Percentiles rank a stretch among this genome's conserved stretches.
These are phyloP conservation scores for Dioscorea dumetorum DNA, from an alignment of 106 monocot genomes.

Conservation along the genomic window DNA sequence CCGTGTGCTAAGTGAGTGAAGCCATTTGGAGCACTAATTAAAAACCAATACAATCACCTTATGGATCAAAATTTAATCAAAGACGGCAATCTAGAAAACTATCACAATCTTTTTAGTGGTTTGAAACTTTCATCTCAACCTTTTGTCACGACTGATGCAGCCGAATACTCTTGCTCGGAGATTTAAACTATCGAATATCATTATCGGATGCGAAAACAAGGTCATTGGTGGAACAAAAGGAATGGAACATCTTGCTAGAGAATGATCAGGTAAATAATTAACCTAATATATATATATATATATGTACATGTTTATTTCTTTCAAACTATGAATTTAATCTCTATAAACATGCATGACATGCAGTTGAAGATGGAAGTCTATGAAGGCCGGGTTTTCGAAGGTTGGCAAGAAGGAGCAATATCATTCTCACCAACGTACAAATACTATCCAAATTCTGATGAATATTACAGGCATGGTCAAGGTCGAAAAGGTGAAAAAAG, in stretches of 20 bases:
- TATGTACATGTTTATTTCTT: too few species aligned
- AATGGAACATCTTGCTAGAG: slow-evolving; percentile 46
- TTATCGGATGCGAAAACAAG: slow-evolving; percentile 47
- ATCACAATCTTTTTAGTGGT: too few species aligned
- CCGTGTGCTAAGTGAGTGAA: too few species aligned
- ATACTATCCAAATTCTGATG: slow-evolving; percentile 51
- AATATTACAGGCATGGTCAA: slow-evolving; percentile 25
- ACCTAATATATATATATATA: too few species aligned
- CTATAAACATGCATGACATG: slow-evolving; percentile 1
- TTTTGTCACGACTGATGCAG: slow-evolving; percentile 24
- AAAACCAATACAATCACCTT: too few species aligned
- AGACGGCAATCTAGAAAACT: too few species aligned
- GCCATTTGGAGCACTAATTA: too few species aligned
- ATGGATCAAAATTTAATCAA: too few species aligned
- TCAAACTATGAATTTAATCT: background rate
- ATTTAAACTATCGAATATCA: slow-evolving; percentile 76
- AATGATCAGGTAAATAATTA: slow-evolving; percentile 51
- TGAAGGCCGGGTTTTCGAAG: slow-evolving; percentile 42
- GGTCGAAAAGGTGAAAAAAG: slow-evolving; percentile 22
- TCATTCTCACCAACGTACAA: slow-evolving; percentile 69
- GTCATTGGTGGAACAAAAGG: slow-evolving; percentile 39
- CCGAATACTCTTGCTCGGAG: slow-evolving; percentile 54
- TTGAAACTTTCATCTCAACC: background rate
- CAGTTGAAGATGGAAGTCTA: slow-evolving; percentile 33
- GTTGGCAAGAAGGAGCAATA: slow-evolving; percentile 65